phyloP scores from a whole-genome alignment of 192 early-diverging fungal species.

The Linnemannia zychae region DNA sequence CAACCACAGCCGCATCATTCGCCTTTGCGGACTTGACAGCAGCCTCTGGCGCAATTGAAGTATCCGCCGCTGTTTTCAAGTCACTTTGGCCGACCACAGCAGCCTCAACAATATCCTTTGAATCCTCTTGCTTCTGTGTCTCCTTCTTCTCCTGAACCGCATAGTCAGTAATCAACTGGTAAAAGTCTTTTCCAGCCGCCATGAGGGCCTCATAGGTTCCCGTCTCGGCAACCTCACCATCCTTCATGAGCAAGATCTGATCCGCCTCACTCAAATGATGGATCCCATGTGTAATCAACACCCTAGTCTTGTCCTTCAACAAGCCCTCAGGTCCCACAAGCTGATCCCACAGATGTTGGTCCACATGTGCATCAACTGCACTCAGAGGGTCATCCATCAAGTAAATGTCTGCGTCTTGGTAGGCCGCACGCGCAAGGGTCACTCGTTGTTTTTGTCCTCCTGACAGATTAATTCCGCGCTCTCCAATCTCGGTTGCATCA shows the following conservation, averaged over 20 bases:
- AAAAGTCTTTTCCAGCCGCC: constrained; percentile 64
- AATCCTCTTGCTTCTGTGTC: background rate
- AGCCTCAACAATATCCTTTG: background rate
- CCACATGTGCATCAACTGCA: constrained; percentile 85
- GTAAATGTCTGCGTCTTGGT: constrained; percentile 82
- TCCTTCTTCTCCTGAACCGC: constrained; percentile 62
- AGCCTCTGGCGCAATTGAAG: constrained; percentile 61
- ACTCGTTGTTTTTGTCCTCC: constrained; percentile 91
- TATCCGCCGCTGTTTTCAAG: constrained; percentile 17
- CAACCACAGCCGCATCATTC: too few species aligned
- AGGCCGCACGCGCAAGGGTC: constrained; percentile 82
- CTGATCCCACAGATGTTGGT: constrained; percentile 69
- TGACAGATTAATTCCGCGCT: constrained; percentile 72
- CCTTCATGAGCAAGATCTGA: constrained; percentile 74
- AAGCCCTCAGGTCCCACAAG: constrained; percentile 78
- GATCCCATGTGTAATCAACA: constrained; percentile 87
- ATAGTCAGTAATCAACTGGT: constrained; percentile 64
- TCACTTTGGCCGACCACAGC: background rate
- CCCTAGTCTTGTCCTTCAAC: constrained; percentile 77
- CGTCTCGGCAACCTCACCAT: constrained; percentile 73
- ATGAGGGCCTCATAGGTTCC: constrained; percentile 72
- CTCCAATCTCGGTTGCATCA: constrained; percentile 65
- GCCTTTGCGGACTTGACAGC: background rate
- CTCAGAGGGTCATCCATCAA: constrained; percentile 89
- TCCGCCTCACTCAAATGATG: constrained; percentile 78